Conservation (phyloP, 345 rosid species). For the Anastatica hierochuntica region DNA sequence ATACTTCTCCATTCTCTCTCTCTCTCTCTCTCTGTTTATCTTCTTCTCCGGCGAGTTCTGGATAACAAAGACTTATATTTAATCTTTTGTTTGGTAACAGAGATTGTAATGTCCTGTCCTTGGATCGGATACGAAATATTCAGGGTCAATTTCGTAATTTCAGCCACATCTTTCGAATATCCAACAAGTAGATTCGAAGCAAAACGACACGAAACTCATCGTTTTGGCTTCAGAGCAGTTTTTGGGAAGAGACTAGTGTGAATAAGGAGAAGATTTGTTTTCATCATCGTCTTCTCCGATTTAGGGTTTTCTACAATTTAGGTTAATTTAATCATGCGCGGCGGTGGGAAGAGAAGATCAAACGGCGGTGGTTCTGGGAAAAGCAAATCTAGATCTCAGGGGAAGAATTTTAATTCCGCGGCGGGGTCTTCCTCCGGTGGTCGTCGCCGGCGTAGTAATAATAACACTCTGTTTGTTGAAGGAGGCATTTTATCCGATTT, state of each 20-base stretch:
- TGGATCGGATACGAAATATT: neutral
- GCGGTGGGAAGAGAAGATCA: conserved; percentile 43
- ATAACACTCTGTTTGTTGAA: conserved; percentile 46
- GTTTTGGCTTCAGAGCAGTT: conserved; percentile 12
- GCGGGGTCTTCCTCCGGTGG: conserved; percentile 24
- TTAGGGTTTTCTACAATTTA: conserved; percentile 14
- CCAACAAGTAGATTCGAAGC: conserved; percentile 1
- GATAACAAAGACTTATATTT: neutral
- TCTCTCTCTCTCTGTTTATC: neutral
- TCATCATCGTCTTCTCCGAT: conserved; percentile 7
- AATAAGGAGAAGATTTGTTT: neutral
- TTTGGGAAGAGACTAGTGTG: neutral
- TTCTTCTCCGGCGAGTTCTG: conserved; percentile 13
- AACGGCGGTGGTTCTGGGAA: conserved; percentile 25
- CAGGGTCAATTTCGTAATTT: neutral
- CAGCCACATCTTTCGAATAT: conserved; percentile 17
- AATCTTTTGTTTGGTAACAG: conserved; percentile 9
- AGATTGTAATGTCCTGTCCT: neutral
- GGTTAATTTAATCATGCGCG: conserved; percentile 37
- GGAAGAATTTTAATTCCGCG: conserved; percentile 17
- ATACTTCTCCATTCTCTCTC: conserved; percentile 62
- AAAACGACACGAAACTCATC: conserved; percentile 20
- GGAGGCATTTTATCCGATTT: conserved; percentile 74
- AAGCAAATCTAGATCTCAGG: conserved; percentile 18
- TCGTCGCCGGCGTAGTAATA: conserved; percentile 21